A percentile compares a stretch with the other conserved stretches of the same genome.
phyloP scores from a whole-genome alignment of 2,329 filamentous ascomycete genomes.

The Aspergillus aculeatinus region DNA sequence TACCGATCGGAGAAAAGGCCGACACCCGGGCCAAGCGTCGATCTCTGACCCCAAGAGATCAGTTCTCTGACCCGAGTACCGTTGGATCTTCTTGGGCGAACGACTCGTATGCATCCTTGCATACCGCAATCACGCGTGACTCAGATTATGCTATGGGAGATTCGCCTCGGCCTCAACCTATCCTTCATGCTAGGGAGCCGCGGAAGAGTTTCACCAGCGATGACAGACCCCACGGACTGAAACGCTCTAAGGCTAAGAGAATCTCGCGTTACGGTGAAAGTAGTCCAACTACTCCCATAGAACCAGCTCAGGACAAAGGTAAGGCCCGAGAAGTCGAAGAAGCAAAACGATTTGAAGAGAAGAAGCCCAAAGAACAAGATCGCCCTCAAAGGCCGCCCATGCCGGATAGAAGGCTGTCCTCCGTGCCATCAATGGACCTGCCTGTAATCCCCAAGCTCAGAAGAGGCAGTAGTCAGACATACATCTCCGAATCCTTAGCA shows the following conservation, averaged over 20 bases:
- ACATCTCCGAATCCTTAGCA: constrained; percentile 26
- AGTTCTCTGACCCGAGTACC: constrained; percentile 34
- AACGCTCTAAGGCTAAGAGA: constrained; percentile 43
- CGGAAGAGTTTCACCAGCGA: constrained; percentile 24
- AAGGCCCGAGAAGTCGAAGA: constrained; percentile 15
- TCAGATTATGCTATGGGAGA: constrained; percentile 32
- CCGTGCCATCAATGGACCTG: constrained; percentile 47
- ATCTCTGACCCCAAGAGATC: constrained; percentile 29
- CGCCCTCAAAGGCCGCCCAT: background rate
- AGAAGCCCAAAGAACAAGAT: constrained; percentile 14
- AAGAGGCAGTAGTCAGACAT: constrained; percentile 37
- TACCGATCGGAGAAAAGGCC: constrained; percentile 62
- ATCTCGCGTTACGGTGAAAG: constrained; percentile 40
- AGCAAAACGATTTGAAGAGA: constrained; percentile 11
- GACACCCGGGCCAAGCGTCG: constrained; percentile 48
- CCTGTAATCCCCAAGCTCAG: constrained; percentile 47
- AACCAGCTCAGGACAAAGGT: constrained; percentile 23
- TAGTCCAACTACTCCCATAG: constrained; percentile 25
- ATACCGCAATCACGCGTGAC: constrained; percentile 34
- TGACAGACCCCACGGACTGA: constrained; percentile 37
- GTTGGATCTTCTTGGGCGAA: constrained; percentile 27
- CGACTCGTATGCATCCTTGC: constrained; percentile 29
- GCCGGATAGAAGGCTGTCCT: constrained; percentile 36
- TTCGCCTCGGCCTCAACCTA: constrained; percentile 25
- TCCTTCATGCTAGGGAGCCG: constrained; percentile 34